Evolutionary conservation across 176 grass and related monocot genomes (phyloP), one percentile per base, ranked within the genome.

Genomic region (Oryza meyeriana): DNA sequence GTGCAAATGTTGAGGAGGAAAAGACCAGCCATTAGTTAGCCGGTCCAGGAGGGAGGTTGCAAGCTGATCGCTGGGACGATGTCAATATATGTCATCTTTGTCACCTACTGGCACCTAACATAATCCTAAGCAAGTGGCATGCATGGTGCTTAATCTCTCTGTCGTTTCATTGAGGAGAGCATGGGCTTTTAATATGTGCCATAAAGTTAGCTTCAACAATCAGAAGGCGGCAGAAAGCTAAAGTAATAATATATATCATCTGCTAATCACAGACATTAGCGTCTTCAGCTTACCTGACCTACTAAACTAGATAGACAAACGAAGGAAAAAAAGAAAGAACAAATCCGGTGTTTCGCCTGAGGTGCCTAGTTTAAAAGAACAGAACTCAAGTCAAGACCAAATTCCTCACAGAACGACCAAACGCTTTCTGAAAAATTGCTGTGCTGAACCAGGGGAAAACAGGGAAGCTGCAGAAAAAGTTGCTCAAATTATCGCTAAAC

Each of bases 21-120:
- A 17, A 20, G 45, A 52, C 31, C 66, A 47, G 20, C 27, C 18
- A 57, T 27, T 72, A 4, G 66, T 26, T 73, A 74, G 67, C 59
- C 59, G 81, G 86, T 88, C 68, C 81, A 79, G 57, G 58, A 5
- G 58, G 27, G 69, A 77, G 79, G 80, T 58, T 83, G 41, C 74
- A 79, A 6, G 45, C 35, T 52, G 48, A 52, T 52, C 48, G 22
- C 52, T 58, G 22, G 52, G 22, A 8, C 18, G 52, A 58, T 58
- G 22, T 24, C 52, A 24, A 58, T 58, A 58, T 81, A 72, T 68
- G 12, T 10, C 68, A 38, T 66, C 22, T 9, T 38, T 79, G 81
- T 88, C 69, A 38, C 61, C 29, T 75, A 59, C 61, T 47, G 38
- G 30, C 81, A 84, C 69, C 48, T 22, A 48, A 62, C 57, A 34